These are phyloP conservation scores for Cryptococcus neoformans DNA, from an alignment of 1,284 basidiomycete genomes.

Conservation along the genomic window DNA sequence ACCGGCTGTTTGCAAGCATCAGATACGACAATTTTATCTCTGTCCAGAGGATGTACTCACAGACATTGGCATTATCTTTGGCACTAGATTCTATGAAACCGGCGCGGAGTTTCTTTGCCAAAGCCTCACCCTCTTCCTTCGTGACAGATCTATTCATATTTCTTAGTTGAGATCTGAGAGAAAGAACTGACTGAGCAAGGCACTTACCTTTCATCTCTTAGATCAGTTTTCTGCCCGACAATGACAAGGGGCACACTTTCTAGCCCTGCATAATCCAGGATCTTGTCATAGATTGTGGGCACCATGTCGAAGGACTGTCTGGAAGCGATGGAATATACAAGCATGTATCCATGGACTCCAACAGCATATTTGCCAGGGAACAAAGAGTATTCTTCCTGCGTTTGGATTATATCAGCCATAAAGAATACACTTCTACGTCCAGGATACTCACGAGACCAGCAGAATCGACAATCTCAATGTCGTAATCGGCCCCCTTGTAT, in stretches of 20 bases:
- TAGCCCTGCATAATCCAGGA: slow-evolving; percentile 88
- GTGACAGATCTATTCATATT: slow-evolving; percentile 65
- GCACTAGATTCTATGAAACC: slow-evolving; percentile 87
- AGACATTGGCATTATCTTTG: slow-evolving; percentile 82
- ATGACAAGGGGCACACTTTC: slow-evolving; percentile 91
- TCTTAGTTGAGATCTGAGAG: slow-evolving; percentile 13
- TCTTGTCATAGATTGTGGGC: slow-evolving; percentile 94
- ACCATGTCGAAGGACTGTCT: slow-evolving; percentile 95
- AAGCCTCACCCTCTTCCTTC: slow-evolving; percentile 66
- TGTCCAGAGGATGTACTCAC: slow-evolving; percentile 56
- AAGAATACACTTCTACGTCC: no score
- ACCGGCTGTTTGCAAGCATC: slow-evolving; percentile 56
- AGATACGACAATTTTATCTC: slow-evolving; percentile 1
- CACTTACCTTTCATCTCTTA: slow-evolving; percentile 54
- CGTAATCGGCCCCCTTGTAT: slow-evolving; percentile 79
- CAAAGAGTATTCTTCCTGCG: slow-evolving; percentile 81
- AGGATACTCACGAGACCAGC: slow-evolving; percentile 65
- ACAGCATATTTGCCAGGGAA: slow-evolving; percentile 77
- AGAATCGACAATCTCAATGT: slow-evolving; percentile 98
- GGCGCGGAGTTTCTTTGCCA: slow-evolving; percentile 69
- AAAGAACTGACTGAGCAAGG: slow-evolving; percentile 21
- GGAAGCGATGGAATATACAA: slow-evolving; percentile 93
- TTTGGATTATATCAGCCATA: slow-evolving; percentile 1
- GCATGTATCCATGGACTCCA: slow-evolving; percentile 78
- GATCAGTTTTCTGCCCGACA: slow-evolving; percentile 92